Evolutionary conservation across 2,329 filamentous ascomycete genomes (phyloP).

Genomic region (Ilyonectria mors-panacis): DNA sequence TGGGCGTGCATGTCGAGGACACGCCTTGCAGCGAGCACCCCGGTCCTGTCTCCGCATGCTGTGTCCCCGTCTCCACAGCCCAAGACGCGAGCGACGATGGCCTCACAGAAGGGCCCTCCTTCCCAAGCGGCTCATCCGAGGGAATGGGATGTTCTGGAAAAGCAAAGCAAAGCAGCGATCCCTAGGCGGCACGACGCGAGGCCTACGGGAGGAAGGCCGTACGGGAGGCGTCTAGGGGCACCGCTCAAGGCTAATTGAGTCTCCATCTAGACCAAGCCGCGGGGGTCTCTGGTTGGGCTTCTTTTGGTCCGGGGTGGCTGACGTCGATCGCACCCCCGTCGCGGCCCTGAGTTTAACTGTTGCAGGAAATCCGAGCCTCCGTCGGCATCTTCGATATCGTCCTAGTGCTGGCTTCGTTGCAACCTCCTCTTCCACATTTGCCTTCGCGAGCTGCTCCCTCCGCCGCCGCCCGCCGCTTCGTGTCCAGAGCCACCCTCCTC

Average conservation of each 20-base stretch:
- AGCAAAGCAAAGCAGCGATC: constrained; percentile 1
- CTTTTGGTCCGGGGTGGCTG: constrained; percentile 20
- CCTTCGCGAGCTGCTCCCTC: background rate
- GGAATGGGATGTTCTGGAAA: constrained; percentile 20
- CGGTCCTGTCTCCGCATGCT: constrained; percentile 9
- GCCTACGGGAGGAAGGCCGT: background rate
- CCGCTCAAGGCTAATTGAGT: background rate
- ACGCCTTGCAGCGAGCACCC: constrained; percentile 7
- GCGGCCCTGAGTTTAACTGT: constrained; percentile 44
- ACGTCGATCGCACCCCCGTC: constrained; percentile 31
- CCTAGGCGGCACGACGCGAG: background rate
- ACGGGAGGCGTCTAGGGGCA: too few species aligned
- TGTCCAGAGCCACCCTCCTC: constrained; percentile 12
- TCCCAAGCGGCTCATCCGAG: constrained; percentile 4
- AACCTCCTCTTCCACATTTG: constrained; percentile 9
- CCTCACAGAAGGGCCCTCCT: constrained; percentile 1
- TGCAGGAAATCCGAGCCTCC: constrained; percentile 41
- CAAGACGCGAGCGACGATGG: background rate
- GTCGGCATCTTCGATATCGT: constrained; percentile 41
- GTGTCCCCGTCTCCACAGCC: constrained; percentile 12
- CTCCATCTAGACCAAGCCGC: constrained; percentile 6
- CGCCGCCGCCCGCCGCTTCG: constrained; percentile 6
- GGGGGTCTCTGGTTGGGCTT: constrained; percentile 5
- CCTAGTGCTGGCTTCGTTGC: constrained; percentile 31
- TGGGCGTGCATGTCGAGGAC: background rate